Evolutionary conservation across 108 stramenopile species (phyloP).

Genomic region (Asterionellopsis glacialis): DNA sequence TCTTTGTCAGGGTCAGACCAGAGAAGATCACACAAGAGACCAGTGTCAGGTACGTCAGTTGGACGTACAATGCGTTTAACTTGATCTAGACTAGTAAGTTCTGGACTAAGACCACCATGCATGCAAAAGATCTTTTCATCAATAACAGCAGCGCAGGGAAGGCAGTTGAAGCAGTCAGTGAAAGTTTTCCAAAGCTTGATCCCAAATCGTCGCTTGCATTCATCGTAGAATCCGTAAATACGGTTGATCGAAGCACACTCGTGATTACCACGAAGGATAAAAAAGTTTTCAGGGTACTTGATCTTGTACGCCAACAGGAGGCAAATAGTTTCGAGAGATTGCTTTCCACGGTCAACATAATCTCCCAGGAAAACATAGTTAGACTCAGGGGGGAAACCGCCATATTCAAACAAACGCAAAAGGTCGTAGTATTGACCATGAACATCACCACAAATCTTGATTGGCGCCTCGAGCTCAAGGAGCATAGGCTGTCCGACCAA

Average conservation of each 20-base stretch:
- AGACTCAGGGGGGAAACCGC: slow-evolving; percentile 95
- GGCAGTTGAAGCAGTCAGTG: slow-evolving; percentile 99
- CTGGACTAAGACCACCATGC: slow-evolving; percentile 97
- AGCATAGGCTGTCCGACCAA: slow-evolving; percentile 98
- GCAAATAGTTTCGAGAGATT: slow-evolving; percentile 96
- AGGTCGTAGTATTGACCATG: slow-evolving; percentile 98
- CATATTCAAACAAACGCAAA: slow-evolving; percentile 95
- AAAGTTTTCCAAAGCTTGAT: slow-evolving; percentile 99
- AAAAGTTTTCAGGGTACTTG: slow-evolving; percentile 99
- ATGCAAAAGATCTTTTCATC: slow-evolving; percentile 99
- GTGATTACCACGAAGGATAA: slow-evolving; percentile 98
- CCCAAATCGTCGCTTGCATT: slow-evolving; percentile 95
- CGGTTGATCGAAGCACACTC: slow-evolving; percentile 99
- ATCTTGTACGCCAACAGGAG: slow-evolving; percentile 98
- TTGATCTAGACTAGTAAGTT: slow-evolving; percentile 95
- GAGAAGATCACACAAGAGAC: slow-evolving; percentile 97
- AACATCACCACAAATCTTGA: slow-evolving; percentile 98
- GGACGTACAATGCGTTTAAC: slow-evolving; percentile 95
- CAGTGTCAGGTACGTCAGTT: slow-evolving; percentile 99
- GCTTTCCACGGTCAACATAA: slow-evolving; percentile 98
- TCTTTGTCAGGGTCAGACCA: slow-evolving; percentile 99
- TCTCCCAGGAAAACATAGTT: slow-evolving; percentile 99
- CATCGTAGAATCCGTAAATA: slow-evolving; percentile 99
- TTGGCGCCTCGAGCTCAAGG: slow-evolving; percentile 95
- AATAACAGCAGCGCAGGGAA: slow-evolving; percentile 98